Evolutionary conservation across 2,329 filamentous ascomycete species (phyloP), one percentile per base, ranked within the genome.

Genomic region (Cladosporium sp.): DNA sequence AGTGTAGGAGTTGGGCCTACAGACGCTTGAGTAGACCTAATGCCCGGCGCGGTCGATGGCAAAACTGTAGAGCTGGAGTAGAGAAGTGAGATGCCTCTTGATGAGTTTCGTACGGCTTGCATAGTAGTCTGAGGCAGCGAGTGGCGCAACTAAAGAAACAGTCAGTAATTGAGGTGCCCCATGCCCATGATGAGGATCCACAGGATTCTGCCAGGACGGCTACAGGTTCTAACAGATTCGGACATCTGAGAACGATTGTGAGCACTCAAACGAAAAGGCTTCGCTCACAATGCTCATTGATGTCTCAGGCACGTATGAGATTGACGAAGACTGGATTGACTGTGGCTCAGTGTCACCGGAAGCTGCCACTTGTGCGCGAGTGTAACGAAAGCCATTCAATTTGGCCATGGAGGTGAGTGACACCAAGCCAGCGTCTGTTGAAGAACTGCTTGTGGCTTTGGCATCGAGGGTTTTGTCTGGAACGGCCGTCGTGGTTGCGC

Each of bases 221-320:
- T 8, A 21, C 7, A 11, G 10, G 11, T 10, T 3, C n/a, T n/a
- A 3, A 21, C 8, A 10, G 18, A 10, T 1, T n/a, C 18, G 7
- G 15, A 21, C 11, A 18, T n/a, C 15, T 4, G 28, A 10, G 12
- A 24, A 28, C 7, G 18, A 1, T 30, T 30, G 12, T 34, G 26
- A 24, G 18, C 26, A 21, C 24, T 21, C 44, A 4, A 15, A 15
- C 41, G 41, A 24, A 47, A 10, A 21, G 4, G 1, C n/a, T 47
- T 10, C 4, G 47, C 61, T 64, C 47, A 64, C 61, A 55, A 1
- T 64, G 61, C 26, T 57, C 61, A 57, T 64, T 14, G 61, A 55
- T 10, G 61, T 64, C 28, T 64, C 49, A 2, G 38, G 32, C 18
- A 38, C 47, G 18, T 34, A 34, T 1, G 15, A 55, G 30, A 55